phyloP scores from a whole-genome alignment of 176 grass and related monocot genomes.

The Oryza coarctata region DNA sequence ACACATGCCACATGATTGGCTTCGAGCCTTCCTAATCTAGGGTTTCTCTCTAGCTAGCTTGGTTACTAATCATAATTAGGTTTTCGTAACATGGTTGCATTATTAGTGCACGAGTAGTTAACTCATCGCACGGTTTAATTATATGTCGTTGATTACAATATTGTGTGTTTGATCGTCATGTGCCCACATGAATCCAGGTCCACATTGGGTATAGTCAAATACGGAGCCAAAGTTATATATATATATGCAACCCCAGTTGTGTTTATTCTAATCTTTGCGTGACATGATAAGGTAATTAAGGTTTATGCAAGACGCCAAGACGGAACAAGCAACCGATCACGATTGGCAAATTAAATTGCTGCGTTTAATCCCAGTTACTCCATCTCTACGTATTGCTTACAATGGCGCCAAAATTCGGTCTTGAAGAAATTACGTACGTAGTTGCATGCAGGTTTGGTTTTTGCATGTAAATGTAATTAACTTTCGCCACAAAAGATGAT shows the following conservation, averaged over 20 bases:
- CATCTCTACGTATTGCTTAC: background rate
- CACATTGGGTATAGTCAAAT: background rate
- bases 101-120: background rate
- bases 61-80: background rate
- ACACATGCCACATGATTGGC: slow-evolving; percentile 34
- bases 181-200: background rate
- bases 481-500: slow-evolving; percentile 35
- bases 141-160: background rate
- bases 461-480: background rate
- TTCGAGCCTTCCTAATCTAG: background rate
- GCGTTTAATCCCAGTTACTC: background rate
- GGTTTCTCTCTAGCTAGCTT: background rate
- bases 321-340: slow-evolving; percentile 2
- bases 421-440: background rate
- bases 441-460: background rate
- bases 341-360: background rate
- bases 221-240: background rate
- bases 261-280: background rate
- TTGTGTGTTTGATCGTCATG: background rate
- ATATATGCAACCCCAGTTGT: background rate
- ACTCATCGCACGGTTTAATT: slow-evolving; percentile 3
- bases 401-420: slow-evolving; percentile 33
- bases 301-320: background rate
- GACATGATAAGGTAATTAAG: background rate
- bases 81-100: background rate